A percentile compares a stretch with the other conserved stretches of the same genome.
Conservation (phyloP, 2,329 filamentous ascomycete species). For the Dactylellina haptotyla region DNA sequence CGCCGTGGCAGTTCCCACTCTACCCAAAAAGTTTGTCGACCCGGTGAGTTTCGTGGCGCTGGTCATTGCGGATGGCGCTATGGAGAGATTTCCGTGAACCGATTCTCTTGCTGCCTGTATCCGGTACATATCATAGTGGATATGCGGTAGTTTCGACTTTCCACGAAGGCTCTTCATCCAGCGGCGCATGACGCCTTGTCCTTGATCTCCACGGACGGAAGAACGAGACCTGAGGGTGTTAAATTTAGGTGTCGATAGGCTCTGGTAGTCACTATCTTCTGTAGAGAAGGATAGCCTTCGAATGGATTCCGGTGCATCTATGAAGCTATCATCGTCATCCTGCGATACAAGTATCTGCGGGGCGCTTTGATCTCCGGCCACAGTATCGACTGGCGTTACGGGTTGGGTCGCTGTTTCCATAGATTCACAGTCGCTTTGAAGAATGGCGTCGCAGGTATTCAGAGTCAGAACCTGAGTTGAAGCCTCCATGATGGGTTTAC, state of each 20-base stretch:
- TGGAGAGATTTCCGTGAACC: constrained; percentile 46
- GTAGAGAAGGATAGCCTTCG: constrained; percentile 45
- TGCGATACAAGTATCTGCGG: constrained; percentile 48
- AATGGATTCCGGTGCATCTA: constrained; percentile 43
- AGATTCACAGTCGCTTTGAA: constrained; percentile 45
- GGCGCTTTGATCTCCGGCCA: constrained; percentile 13
- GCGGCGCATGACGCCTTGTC: constrained; percentile 45
- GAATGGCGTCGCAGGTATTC: constrained; percentile 20
- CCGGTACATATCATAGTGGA: constrained; percentile 49
- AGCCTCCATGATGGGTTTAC: constrained; percentile 30
- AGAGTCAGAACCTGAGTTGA: constrained; percentile 17
- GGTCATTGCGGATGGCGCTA: constrained; percentile 47
- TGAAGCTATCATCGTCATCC: constrained; percentile 32
- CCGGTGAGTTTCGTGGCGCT: constrained; percentile 49
- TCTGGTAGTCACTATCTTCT: constrained; percentile 40
- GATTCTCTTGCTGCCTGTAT: constrained; percentile 42
- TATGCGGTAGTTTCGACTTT: constrained; percentile 49
- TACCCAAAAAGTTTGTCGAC: constrained; percentile 46
- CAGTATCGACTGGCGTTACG: constrained; percentile 32
- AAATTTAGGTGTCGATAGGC: constrained; percentile 33
- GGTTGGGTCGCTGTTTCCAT: constrained; percentile 35
- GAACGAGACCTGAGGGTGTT: constrained; percentile 42
- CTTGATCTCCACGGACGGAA: constrained; percentile 22
- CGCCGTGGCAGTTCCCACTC: constrained; percentile 41
- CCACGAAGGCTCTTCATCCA: constrained; percentile 53